Percentiles rank a stretch among this genome's conserved stretches.
phyloP scores from a whole-genome alignment of 1,284 basidiomycete genomes.

The Pseudozyma sp. region DNA sequence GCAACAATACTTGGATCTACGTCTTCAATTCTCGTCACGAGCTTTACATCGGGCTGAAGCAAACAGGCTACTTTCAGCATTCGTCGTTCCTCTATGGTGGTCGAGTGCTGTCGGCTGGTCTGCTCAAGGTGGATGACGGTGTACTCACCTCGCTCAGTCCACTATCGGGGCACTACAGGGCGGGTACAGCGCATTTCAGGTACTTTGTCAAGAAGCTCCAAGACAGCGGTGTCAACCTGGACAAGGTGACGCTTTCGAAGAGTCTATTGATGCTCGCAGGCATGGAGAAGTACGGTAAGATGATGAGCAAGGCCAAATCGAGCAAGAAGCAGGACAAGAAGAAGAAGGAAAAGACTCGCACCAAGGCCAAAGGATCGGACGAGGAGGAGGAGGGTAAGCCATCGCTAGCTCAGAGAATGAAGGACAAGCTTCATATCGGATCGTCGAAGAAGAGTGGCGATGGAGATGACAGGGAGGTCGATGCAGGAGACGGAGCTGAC shows the following conservation, averaged over 20 bases:
- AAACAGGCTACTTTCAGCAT: conserved; percentile 63
- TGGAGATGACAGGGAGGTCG: not conserved
- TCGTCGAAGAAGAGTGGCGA: conserved; percentile 5
- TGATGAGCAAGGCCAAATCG: conserved; percentile 48
- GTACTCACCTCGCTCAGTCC: conserved; percentile 51
- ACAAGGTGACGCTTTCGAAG: conserved; percentile 54
- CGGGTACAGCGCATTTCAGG: conserved; percentile 56
- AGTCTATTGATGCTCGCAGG: conserved; percentile 50
- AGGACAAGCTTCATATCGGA: conserved; percentile 21
- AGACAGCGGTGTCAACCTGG: conserved; percentile 52
- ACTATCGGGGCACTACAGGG: conserved; percentile 59
- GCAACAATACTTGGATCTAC: conserved; percentile 59
- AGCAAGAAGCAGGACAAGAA: conserved; percentile 28
- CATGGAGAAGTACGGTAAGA: conserved; percentile 59
- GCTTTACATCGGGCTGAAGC: conserved; percentile 61
- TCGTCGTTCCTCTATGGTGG: conserved; percentile 61
- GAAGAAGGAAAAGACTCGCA: conserved; percentile 27
- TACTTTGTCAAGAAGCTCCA: conserved; percentile 60
- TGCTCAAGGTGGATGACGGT: conserved; percentile 57
- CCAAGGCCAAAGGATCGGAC: conserved; percentile 5
- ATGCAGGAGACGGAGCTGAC: conserved; percentile 17
- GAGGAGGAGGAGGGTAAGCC: conserved; percentile 8
- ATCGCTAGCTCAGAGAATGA: conserved; percentile 14
- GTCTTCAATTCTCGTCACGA: conserved; percentile 61
- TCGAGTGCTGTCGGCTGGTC: conserved; percentile 56